phyloP scores from a whole-genome alignment of 768 basidiomycete genomes.

The Serendipita sp. region DNA sequence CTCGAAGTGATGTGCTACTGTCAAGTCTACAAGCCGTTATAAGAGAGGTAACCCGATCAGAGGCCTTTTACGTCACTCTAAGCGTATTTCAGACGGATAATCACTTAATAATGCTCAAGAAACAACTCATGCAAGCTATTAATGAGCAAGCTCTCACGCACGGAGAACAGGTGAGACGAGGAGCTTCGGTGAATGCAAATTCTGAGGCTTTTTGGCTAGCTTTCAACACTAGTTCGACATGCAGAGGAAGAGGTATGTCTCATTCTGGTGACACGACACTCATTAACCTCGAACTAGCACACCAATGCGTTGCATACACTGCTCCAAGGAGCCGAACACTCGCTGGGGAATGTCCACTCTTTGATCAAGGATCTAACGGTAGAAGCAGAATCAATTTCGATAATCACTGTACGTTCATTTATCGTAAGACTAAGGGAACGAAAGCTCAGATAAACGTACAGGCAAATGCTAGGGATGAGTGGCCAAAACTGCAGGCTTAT shows the following conservation, averaged over 20 bases:
- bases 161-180: neutral
- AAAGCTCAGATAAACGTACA: neutral
- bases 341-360: neutral
- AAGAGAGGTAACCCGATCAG: neutral
- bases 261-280: neutral
- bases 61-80: neutral
- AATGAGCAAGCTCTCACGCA: neutral
- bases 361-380: neutral
- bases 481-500: neutral
- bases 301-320: neutral
- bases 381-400: neutral
- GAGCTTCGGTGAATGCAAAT: neutral
- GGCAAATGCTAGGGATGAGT: neutral
- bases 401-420: neutral
- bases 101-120: neutral
- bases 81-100: neutral
- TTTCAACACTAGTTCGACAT: neutral
- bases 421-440: no score
- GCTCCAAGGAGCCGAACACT: neutral
- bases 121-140: neutral
- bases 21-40: neutral
- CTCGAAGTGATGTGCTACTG: neutral
- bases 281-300: neutral
- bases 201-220: neutral
- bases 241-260: neutral